phyloP scores from a whole-genome alignment of 208 protist genomes.

The Leishmania martiniquensis region DNA sequence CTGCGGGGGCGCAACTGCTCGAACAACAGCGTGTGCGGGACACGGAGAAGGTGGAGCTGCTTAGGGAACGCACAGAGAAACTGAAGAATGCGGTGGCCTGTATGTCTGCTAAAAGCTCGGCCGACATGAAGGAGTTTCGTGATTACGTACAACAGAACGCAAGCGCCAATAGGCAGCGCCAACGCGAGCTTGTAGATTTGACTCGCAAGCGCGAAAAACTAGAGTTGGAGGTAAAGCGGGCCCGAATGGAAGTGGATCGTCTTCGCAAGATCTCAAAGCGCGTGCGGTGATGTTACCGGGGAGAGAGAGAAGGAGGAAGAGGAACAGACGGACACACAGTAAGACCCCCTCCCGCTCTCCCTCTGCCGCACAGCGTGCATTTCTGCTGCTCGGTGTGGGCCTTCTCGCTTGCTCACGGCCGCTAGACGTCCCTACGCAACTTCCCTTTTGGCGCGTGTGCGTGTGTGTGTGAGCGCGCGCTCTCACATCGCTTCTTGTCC shows the following conservation, averaged over 20 bases:
- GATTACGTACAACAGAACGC: constrained; percentile 43
- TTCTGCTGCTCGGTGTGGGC: neutral
- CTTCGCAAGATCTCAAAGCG: constrained; percentile 75
- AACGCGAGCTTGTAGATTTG: constrained; percentile 58
- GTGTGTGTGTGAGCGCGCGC: neutral
- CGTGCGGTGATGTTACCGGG: constrained; percentile 29
- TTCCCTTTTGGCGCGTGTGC: neutral
- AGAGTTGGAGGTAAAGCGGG: constrained; percentile 60
- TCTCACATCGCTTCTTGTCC: neutral
- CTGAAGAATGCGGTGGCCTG: constrained; percentile 35
- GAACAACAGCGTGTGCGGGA: constrained; percentile 26
- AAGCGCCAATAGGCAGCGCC: constrained; percentile 45
- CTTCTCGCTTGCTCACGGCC: neutral
- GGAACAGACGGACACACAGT: neutral
- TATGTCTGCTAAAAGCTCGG: constrained; percentile 63
- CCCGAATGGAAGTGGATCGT: constrained; percentile 66
- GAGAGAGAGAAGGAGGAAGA: neutral
- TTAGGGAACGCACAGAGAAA: constrained; percentile 49
- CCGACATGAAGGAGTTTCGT: constrained; percentile 45
- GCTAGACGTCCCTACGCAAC: neutral
- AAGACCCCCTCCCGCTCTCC: neutral
- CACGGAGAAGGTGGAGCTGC: constrained; percentile 24
- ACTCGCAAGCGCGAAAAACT: constrained; percentile 68
- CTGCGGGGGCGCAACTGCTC: constrained; percentile 8
- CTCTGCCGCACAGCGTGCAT: neutral